phyloP scores from a whole-genome alignment of 768 basidiomycete species.

The Favolaschia claudopus region DNA sequence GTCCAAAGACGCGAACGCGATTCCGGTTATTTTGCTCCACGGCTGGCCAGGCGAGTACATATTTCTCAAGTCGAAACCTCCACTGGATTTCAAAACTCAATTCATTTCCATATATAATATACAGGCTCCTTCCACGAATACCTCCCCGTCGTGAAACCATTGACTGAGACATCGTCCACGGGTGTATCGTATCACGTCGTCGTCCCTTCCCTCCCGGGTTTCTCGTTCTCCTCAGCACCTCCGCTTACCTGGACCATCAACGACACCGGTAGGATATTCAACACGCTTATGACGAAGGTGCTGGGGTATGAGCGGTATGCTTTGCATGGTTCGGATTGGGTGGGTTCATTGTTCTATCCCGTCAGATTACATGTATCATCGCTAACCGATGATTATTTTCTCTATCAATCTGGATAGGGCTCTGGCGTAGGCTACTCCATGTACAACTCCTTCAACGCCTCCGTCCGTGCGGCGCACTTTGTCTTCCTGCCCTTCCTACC shows the following conservation, averaged over 20 bases:
- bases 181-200: neutral
- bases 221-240: slow-evolving; percentile 22
- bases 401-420: too few species aligned
- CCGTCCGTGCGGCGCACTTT: slow-evolving; percentile 6
- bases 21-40: too few species aligned
- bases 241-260: slow-evolving; percentile 25
- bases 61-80: too few species aligned
- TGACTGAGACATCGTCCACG: neutral
- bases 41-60: too few species aligned
- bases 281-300: slow-evolving; percentile 34
- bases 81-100: too few species aligned
- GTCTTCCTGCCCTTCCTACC: slow-evolving; percentile 1
- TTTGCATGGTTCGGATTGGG: slow-evolving; percentile 32
- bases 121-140: slow-evolving; percentile 15
- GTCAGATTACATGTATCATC: neutral
- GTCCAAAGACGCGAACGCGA: too few species aligned
- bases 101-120: too few species aligned
- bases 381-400: too few species aligned
- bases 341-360: slow-evolving; percentile 6
- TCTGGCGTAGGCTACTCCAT: neutral
- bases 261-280: slow-evolving; percentile 32
- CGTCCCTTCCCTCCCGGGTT: slow-evolving; percentile 20
- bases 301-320: slow-evolving; percentile 32
- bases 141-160: neutral
- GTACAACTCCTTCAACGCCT: slow-evolving; percentile 1